Base-by-base conservation (phyloP, 2,329 filamentous ascomycete species). In the Calonectria hongkongensis region DNA sequence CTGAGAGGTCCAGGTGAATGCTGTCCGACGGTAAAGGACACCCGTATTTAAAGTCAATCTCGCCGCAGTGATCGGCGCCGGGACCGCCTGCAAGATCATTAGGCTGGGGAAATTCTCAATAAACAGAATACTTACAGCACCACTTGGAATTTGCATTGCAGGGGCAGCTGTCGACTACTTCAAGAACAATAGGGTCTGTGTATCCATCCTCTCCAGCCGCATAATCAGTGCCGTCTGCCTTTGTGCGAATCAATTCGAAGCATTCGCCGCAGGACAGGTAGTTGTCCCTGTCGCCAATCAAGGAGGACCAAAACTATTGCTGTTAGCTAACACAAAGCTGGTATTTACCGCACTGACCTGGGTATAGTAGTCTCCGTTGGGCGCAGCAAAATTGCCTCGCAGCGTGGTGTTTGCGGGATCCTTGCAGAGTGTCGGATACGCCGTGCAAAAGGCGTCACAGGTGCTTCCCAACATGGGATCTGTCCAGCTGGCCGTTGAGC, bases 81-180 rank as follows among this genome's bases (percentile, higher is more conserved):
- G 65, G 65, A n/a, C 65, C 65, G 41, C 65, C 65, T 68, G 12
- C 5, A 6, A 50, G 45, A 45, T 54, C 2, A 39, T 67, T 58
- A 58, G 50, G 13, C 41, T 12, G 16, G n/a, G 36, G 39, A 54
- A 18, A 2, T 16, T 10, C 16, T 39, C 2, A 16, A 18, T 47
- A 30, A 36, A 39, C 25, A 13, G 45, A 43, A 48, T 68, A 68
- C 65, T 68, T 18, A 68, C 65, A 68, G n/a, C 65, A 68, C 65
- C 65, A 68, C 33, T 68, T 68, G n/a, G 65, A 68, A 28, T 68
- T 68, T 18, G 65, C 65, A 60, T 27, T 60, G 21, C 65, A 68
- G 21, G 65, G 65, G 27, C 65, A 68, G 41, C 65, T 68, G 28
- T 68, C 65, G 10, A 68, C 65, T 3, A 68, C 65, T 30, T 68